Conservation (phyloP, 2,329 filamentous ascomycete species). For the Fusarium sp. region DNA sequence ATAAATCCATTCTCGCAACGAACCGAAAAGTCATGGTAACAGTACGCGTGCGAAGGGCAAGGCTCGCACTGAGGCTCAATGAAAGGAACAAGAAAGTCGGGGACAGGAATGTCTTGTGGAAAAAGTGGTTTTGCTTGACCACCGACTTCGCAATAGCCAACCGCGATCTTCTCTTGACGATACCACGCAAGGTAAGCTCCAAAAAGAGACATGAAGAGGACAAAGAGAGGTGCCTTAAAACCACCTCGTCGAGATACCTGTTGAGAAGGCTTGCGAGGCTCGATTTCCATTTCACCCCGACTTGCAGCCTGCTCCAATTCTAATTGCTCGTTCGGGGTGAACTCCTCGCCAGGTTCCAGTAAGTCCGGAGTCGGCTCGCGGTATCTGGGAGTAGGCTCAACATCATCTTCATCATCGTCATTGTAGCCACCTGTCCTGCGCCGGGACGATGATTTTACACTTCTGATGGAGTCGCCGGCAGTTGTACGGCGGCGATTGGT, state of each 20-base stretch:
- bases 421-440: conserved; percentile 53
- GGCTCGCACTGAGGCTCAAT: conserved; percentile 86
- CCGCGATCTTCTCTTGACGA: conserved; percentile 92
- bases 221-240: conserved; percentile 72
- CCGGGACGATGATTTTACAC: conserved; percentile 53
- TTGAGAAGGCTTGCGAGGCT: conserved; percentile 54
- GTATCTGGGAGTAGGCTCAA: conserved; percentile 41
- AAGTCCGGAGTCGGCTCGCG: conserved; percentile 48
- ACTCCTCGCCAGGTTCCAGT: conserved; percentile 84
- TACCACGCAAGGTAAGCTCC: conserved; percentile 83
- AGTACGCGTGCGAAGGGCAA: conserved; percentile 90
- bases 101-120: conserved; percentile 64
- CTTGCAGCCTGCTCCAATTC: conserved; percentile 76
- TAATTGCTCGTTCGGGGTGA: conserved; percentile 89
- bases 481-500: conserved; percentile 60
- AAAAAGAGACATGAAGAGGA: conserved; percentile 75
- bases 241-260: conserved; percentile 53
- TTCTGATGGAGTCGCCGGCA: conserved; percentile 54
- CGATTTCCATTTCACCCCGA: conserved; percentile 58
- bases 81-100: conserved; percentile 75
- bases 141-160: conserved; percentile 93
- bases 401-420: conserved; percentile 47
- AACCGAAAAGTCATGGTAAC: conserved; percentile 79
- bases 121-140: conserved; percentile 64
- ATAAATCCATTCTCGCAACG: conserved; percentile 90